A percentile compares a stretch with the other conserved stretches of the same genome.
These are phyloP conservation scores for Coemansia reversa DNA, from an alignment of 192 early-diverging fungal genomes.

Conservation along the genomic window DNA sequence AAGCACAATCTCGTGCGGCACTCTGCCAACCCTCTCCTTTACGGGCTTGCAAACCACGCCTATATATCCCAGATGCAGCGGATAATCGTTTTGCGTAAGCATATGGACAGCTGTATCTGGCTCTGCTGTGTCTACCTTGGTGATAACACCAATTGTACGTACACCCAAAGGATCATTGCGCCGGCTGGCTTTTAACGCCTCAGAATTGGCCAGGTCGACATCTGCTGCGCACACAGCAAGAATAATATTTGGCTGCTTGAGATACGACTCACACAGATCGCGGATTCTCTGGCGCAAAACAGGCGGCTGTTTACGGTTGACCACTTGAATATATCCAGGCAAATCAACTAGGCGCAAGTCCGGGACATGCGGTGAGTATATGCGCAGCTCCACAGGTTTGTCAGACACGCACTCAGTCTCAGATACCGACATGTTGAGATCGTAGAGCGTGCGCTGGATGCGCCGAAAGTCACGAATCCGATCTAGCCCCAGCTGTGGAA, in stretches of 20 bases:
- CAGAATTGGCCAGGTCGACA: constrained; percentile 85
- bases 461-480: constrained; percentile 87
- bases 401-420: constrained; percentile 88
- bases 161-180: constrained; percentile 76
- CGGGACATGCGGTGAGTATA: constrained; percentile 82
- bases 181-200: constrained; percentile 74
- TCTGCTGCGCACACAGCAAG: constrained; percentile 82
- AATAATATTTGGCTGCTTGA: constrained; percentile 79
- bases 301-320: constrained; percentile 76
- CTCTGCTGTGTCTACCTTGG: constrained; percentile 86
- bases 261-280: constrained; percentile 81
- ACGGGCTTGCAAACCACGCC: constrained; percentile 88
- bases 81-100: constrained; percentile 89
- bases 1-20: constrained; percentile 33
- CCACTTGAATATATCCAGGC: constrained; percentile 87
- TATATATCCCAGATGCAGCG: constrained; percentile 91
- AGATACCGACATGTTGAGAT: constrained; percentile 93
- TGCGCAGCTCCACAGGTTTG: constrained; percentile 79
- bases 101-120: constrained; percentile 75
- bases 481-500: constrained; percentile 79
- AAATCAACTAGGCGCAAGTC: constrained; percentile 82
- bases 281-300: constrained; percentile 74
- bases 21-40: constrained; percentile 24
- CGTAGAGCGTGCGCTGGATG: constrained; percentile 89
- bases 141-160: constrained; percentile 81